Base-by-base conservation (phyloP, 306 rosid species). In the Cicer judaicum region DNA sequence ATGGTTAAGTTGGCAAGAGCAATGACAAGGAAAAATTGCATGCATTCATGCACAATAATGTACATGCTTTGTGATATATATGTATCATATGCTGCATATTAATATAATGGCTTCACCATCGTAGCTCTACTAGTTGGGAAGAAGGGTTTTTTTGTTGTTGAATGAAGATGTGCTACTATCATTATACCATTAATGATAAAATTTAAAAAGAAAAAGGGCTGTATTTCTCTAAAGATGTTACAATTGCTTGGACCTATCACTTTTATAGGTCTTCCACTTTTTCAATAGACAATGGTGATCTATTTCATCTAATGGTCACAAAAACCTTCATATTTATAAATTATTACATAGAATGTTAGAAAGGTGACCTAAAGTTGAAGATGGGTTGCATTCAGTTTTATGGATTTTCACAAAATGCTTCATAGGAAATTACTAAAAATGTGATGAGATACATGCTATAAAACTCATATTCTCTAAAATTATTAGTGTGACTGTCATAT, bases 1-100 rank as follows among this genome's bases (percentile, higher is more conserved):
- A 94, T 46, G 97, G 88, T 50, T 86, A 83, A 78, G 34, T 63
- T 77, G 55, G 21, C 1, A 1, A 57, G 12, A 57, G 13, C 21
- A 44, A 43, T 15, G 19, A 11, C 5, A 10, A 18, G 8, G 44
- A 40, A 10, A 52, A 14, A 38, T 9, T 9, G 14, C 1, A 7
- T 63, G 9, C 44, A 69, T 10, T 49, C 29, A 69, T 44, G 60
- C 6, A 49, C 19, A 40, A 1, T 0, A 18, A 10, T 36, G 39
- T 36, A 42, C 57, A 66, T 13, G 64, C 5, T 0, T 29, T 49
- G 18, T 40, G 41, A 67, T 13, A 16, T 38, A 59, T 18, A 8
- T 46, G 71, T 59, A 59, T 11, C 75, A 40, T 49, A 6, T 40
- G 57, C 9, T 48, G 44, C 14, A 74, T 59, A 41, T 59, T 56